These are phyloP conservation scores for Paxillus ammoniavirescens DNA, from an alignment of 768 basidiomycete genomes.

Conservation along the genomic window DNA sequence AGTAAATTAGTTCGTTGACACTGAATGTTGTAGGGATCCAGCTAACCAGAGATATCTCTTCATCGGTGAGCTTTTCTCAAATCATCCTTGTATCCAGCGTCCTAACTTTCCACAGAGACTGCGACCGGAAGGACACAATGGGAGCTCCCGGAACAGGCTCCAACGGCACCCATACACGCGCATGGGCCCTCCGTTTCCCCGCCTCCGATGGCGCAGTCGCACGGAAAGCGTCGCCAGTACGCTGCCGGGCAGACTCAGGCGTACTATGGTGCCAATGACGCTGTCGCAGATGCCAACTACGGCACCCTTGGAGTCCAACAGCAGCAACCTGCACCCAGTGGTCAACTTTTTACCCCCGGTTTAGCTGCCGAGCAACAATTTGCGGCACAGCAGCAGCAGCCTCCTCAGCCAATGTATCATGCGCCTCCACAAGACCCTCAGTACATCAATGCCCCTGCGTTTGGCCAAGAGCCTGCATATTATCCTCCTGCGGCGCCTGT, in stretches of 20 bases:
- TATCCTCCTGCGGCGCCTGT: constrained; percentile 41
- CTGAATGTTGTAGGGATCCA: constrained; percentile 60
- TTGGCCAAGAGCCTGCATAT: constrained; percentile 43
- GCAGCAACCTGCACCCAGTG: constrained; percentile 35
- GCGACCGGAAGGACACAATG: constrained; percentile 84
- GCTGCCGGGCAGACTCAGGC: constrained; percentile 92
- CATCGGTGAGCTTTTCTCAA: constrained; percentile 61
- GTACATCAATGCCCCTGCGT: constrained; percentile 44
- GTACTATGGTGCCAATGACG: constrained; percentile 62
- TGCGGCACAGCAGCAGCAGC: constrained; percentile 47
- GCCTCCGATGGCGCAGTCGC: constrained; percentile 37
- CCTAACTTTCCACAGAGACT: constrained; percentile 56
- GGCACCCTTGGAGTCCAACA: constrained; percentile 33
- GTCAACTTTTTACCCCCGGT: constrained; percentile 85
- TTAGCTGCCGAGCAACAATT: constrained; percentile 69
- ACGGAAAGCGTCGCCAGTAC: constrained; percentile 83
- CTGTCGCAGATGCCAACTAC: constrained; percentile 46
- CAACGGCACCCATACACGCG: constrained; percentile 37
- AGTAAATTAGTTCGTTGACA: not conserved
- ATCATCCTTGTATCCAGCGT: constrained; percentile 2
- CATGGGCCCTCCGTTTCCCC: constrained; percentile 46
- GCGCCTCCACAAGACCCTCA: constrained; percentile 41
- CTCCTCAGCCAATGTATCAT: constrained; percentile 49
- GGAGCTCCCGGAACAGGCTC: constrained; percentile 64
- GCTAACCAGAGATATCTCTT: constrained; percentile 82